Base-by-base conservation (phyloP, 2,329 filamentous ascomycete genomes). In the Rhynchosporium graminicola region DNA sequence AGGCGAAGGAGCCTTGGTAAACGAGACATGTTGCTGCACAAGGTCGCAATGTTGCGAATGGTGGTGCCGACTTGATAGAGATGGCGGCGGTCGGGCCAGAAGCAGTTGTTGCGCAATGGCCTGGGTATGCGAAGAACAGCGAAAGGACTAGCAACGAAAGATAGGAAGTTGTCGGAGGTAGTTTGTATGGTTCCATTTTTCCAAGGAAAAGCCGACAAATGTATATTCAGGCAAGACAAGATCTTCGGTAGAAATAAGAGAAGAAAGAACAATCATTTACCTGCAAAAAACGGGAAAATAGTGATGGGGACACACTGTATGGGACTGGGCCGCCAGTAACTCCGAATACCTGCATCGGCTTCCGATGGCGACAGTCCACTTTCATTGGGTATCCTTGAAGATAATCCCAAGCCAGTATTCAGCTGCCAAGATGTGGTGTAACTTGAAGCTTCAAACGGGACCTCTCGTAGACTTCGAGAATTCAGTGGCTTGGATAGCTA, bases 21-120 rank as follows among this genome's bases (percentile, higher is more conserved):
- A 54, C 40, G 12, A 60, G 40, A 38, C 58, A 60, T 2, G 9
- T n/a, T 0, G 26, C 28, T 8, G 58, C 58, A 13, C 58, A 60
- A 28, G 58, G 48, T n/a, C 33, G 38, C 48, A 60, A 47, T 15
- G 58, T 60, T 33, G 58, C 58, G 26, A 28, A 60, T 9, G 40
- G 20, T 20, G 47, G 47, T 20, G 40, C 29, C 1, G 58, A 26
- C 12, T 26, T 15, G 29, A 60, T 40, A 13, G 47, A 54, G n/a
- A 54, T 29, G 26, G 31, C 29, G 13, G 58, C 58, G 13, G 50
- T 55, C 12, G 58, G 58, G 26, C 58, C 47, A 9, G 15, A 9
- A n/a, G 45, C 31, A 9, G 10, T 26, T 31, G 47, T 59, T 59
- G 57, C 36, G 20, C 46, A 38, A 29, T 38, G 40, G 6, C n/a